Conservation (phyloP, 495 filamentous ascomycete species). For the Xylaria palmicola region DNA sequence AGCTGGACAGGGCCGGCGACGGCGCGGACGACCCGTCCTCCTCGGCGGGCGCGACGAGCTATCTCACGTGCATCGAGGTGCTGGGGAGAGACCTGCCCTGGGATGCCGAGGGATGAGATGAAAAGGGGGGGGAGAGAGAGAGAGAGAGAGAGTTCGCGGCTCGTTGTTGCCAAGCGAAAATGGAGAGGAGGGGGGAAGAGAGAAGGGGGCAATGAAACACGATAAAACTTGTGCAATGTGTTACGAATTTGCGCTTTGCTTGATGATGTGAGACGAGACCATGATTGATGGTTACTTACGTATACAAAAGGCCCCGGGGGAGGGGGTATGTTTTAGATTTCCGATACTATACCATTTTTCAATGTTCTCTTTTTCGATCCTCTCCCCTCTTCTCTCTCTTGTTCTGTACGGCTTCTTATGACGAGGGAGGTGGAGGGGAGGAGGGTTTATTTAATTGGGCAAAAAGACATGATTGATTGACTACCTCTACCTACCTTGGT, state of each 20-base stretch:
- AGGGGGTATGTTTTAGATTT: no score
- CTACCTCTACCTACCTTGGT: not conserved
- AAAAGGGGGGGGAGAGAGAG: not conserved
- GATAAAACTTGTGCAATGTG: not conserved
- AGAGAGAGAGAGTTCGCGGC: not conserved
- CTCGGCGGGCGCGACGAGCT: conserved; percentile 53
- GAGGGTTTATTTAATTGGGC: not conserved
- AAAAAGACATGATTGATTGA: not conserved
- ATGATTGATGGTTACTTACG: not conserved
- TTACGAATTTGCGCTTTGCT: conserved; percentile 4
- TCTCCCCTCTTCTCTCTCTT: not conserved
- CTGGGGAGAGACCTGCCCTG: conserved; percentile 80
- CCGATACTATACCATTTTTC: not conserved
- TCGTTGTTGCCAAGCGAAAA: no score
- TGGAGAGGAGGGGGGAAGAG: no score
- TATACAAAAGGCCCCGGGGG: not conserved
- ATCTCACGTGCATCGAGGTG: conserved; percentile 78
- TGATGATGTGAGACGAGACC: conserved; percentile 12
- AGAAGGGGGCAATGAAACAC: no score
- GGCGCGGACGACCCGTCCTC: conserved; percentile 40
- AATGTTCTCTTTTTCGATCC: not conserved
- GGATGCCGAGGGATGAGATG: conserved; percentile 39
- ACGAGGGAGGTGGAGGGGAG: no score
- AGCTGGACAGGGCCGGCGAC: conserved; percentile 42
- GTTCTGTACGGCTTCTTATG: not conserved